These are phyloP conservation scores for Pseudocercospora ulei DNA, from an alignment of 2,329 filamentous ascomycete genomes.

Conservation along the genomic window DNA sequence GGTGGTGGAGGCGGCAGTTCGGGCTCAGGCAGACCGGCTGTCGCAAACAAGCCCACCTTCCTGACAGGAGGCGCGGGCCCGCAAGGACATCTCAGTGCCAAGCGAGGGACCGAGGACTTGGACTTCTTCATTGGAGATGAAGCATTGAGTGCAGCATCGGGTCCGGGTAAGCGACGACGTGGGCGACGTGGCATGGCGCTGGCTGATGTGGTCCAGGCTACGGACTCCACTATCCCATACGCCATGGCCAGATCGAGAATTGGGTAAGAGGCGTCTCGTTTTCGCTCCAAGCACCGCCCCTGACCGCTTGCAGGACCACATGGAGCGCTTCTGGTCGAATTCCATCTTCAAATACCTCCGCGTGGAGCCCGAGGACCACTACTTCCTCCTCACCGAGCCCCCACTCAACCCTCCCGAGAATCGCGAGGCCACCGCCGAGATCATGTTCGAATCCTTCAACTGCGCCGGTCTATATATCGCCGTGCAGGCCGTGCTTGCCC, in stretches of 20 bases:
- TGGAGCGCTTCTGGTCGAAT: slow-evolving; percentile 99
- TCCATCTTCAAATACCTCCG: slow-evolving; percentile 99
- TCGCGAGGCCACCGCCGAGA: slow-evolving; percentile 96
- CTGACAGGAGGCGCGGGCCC: slow-evolving; percentile 81
- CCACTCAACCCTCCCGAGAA: slow-evolving; percentile 97
- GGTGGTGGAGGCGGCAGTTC: slow-evolving; percentile 54
- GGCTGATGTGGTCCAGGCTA: slow-evolving; percentile 53
- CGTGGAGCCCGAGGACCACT: slow-evolving; percentile 96
- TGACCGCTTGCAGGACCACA: slow-evolving; percentile 62
- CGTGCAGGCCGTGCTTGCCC: slow-evolving; percentile 89
- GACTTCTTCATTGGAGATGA: slow-evolving; percentile 99
- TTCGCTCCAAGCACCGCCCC: slow-evolving; percentile 4
- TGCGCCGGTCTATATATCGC: slow-evolving; percentile 98
- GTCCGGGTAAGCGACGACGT: slow-evolving; percentile 54
- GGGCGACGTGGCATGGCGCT: slow-evolving; percentile 1
- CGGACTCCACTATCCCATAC: slow-evolving; percentile 92
- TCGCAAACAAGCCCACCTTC: slow-evolving; percentile 92
- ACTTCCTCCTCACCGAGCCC: slow-evolving; percentile 97
- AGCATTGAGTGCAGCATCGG: slow-evolving; percentile 70
- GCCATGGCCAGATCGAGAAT: slow-evolving; percentile 97
- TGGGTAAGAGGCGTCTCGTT: slow-evolving; percentile 53
- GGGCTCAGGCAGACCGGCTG: slow-evolving; percentile 77
- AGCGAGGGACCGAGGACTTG: slow-evolving; percentile 92
- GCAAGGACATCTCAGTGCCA: slow-evolving; percentile 70
- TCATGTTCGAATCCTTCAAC: slow-evolving; percentile 99